Conservation (phyloP, 2,329 filamentous ascomycete species). For the Monosporascus sp. region DNA sequence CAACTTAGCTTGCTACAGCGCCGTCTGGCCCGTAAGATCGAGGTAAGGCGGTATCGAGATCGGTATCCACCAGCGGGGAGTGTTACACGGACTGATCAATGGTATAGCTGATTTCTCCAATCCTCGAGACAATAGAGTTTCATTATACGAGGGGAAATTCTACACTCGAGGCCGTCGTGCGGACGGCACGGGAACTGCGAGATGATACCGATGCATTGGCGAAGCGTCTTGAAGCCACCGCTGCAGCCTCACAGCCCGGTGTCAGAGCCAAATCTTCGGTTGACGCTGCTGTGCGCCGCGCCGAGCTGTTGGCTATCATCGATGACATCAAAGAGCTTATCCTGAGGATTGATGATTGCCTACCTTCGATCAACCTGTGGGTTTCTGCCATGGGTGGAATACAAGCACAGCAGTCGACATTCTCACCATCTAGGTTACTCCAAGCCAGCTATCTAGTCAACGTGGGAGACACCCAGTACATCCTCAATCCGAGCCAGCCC, state of each 20-base stretch:
- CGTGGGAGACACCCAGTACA: constrained; percentile 79
- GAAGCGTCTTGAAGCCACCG: constrained; percentile 65
- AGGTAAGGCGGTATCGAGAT: constrained; percentile 39
- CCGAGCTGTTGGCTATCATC: constrained; percentile 65
- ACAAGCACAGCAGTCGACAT: constrained; percentile 70
- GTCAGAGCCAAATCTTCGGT: constrained; percentile 38
- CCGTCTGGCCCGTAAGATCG: constrained; percentile 79
- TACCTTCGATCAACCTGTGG: constrained; percentile 86
- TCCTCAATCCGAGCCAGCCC: constrained; percentile 52
- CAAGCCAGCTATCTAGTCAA: constrained; percentile 91
- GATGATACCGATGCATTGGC: constrained; percentile 79
- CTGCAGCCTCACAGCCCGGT: constrained; percentile 39
- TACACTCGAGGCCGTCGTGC: constrained; percentile 74
- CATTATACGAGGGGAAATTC: constrained; percentile 44
- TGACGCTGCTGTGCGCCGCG: constrained; percentile 50
- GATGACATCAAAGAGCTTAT: constrained; percentile 70
- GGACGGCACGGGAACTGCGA: constrained; percentile 75
- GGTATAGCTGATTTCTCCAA: constrained; percentile 24
- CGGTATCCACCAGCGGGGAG: no score
- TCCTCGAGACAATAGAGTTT: constrained; percentile 34
- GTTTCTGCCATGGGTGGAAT: constrained; percentile 91
- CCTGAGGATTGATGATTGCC: constrained; percentile 77
- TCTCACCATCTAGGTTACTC: constrained; percentile 84
- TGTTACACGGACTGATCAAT: constrained; percentile 2
- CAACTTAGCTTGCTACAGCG: constrained; percentile 69